phyloP scores from a whole-genome alignment of 306 rosid genomes.

The Cicer yamashitae region DNA sequence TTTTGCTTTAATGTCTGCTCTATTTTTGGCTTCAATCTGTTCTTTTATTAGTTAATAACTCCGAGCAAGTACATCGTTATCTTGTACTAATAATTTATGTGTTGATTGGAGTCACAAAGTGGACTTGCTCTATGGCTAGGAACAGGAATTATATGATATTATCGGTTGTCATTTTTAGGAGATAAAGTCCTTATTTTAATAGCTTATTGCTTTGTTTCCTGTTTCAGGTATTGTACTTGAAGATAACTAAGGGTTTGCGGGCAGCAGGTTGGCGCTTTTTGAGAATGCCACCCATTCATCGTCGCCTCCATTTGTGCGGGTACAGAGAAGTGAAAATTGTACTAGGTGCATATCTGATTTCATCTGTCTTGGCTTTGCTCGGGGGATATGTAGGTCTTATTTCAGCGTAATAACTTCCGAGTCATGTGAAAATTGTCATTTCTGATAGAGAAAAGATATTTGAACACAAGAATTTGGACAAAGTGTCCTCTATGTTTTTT shows the following conservation, averaged over 20 bases:
- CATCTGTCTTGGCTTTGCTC: slow-evolving; percentile 74
- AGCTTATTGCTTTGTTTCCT: slow-evolving; percentile 12
- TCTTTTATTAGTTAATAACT: not conserved
- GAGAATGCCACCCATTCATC: slow-evolving; percentile 77
- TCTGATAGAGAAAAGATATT: not conserved
- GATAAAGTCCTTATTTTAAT: slow-evolving; percentile 14
- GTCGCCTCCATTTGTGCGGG: slow-evolving; percentile 69
- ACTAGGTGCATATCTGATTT: slow-evolving; percentile 73
- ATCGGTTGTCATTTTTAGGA: not conserved
- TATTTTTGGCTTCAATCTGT: not conserved
- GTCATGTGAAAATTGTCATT: slow-evolving; percentile 7
- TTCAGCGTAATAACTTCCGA: slow-evolving; percentile 61
- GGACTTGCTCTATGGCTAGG: slow-evolving; percentile 9
- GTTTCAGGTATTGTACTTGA: slow-evolving; percentile 62
- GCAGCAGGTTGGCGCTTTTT: slow-evolving; percentile 61
- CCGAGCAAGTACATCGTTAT: not conserved
- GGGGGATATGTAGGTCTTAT: slow-evolving; percentile 87
- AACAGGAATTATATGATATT: not conserved
- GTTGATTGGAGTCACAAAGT: not conserved
- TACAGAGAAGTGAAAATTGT: slow-evolving; percentile 78
- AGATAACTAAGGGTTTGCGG: slow-evolving; percentile 54
- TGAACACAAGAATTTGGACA: too few relatives aligned
- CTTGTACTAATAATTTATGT: not conserved
- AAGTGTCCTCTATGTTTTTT: too few relatives aligned
- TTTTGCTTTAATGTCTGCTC: not conserved